A percentile compares a stretch with the other conserved stretches of the same genome.
phyloP scores from a whole-genome alignment of 768 basidiomycete genomes.

The Tephrocybe rancida region DNA sequence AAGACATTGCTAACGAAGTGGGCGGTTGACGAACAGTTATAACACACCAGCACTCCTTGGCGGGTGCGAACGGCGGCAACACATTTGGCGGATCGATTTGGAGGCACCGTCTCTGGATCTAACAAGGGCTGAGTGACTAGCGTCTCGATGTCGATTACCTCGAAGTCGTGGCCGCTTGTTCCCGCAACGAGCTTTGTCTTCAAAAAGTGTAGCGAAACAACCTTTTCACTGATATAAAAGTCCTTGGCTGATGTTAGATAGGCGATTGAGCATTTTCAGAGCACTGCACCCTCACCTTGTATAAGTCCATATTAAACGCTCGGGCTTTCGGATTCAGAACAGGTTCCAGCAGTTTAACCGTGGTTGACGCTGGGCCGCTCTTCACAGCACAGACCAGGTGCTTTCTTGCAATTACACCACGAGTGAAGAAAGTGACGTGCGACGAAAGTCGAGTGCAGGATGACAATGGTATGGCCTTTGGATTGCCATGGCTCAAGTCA shows the following conservation, averaged over 20 bases:
- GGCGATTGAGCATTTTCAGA: not conserved
- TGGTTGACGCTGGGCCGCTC: slow-evolving; percentile 17
- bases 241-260: slow-evolving; percentile 43
- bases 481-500: not conserved
- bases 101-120: slow-evolving; percentile 61
- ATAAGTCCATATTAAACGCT: not conserved
- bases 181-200: slow-evolving; percentile 34
- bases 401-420: slow-evolving; percentile 34
- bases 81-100: slow-evolving; percentile 62
- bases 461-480: not conserved
- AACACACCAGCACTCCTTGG: slow-evolving; percentile 77
- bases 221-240: slow-evolving; percentile 82
- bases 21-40: slow-evolving; percentile 56
- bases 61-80: slow-evolving; percentile 78
- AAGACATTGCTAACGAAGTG: not conserved
- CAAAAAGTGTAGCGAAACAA: slow-evolving; percentile 74
- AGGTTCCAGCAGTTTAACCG: slow-evolving; percentile 14
- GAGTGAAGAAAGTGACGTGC: slow-evolving; percentile 34
- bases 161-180: slow-evolving; percentile 20
- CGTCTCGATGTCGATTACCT: slow-evolving; percentile 59
- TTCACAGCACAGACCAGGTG: slow-evolving; percentile 53
- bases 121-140: slow-evolving; percentile 76
- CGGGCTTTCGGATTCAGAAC: not conserved
- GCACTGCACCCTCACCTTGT: slow-evolving; percentile 8
- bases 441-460: slow-evolving; percentile 16